These are phyloP conservation scores for Barnettozyma siamensis DNA, from an alignment of 805 yeast genomes.

Conservation along the genomic window DNA sequence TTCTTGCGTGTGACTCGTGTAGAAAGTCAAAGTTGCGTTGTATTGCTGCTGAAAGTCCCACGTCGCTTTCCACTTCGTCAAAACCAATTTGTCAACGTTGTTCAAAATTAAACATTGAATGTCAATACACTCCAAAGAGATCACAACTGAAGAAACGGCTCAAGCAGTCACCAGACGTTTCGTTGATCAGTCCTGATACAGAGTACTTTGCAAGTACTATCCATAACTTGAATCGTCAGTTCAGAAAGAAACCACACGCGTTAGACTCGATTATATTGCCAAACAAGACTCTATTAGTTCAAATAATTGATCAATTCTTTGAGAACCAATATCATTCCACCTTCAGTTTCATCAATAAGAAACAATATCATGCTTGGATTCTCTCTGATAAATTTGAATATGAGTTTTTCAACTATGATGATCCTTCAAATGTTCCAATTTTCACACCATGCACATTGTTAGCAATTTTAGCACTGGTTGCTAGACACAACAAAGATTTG, in stretches of 20 bases:
- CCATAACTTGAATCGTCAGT: conserved; percentile 9
- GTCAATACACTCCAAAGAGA: conserved; percentile 13
- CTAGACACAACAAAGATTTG: conserved; percentile 30
- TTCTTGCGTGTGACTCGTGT: conserved; percentile 15
- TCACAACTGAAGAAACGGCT: conserved; percentile 11
- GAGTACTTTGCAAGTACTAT: conserved; percentile 8
- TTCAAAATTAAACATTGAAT: conserved; percentile 4
- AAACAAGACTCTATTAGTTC: conserved; percentile 4
- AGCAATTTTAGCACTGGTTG: conserved; percentile 32
- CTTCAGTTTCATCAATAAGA: conserved; percentile 11
- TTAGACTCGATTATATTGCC: conserved; percentile 13
- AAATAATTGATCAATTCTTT: conserved; percentile 7
- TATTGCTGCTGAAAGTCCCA: conserved; percentile 2
- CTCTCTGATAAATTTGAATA: conserved; percentile 5
- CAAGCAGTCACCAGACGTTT: background rate
- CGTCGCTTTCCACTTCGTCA: background rate
- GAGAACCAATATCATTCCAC: conserved; percentile 10
- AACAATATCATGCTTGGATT: conserved; percentile 10
- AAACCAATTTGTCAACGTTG: conserved; percentile 11
- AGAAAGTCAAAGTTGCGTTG: conserved; percentile 13
- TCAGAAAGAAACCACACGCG: conserved; percentile 9
- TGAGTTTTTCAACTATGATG: conserved; percentile 15
- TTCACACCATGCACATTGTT: conserved; percentile 21
- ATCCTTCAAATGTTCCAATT: conserved; percentile 11
- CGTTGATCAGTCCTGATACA: background rate